Evolutionary conservation across 2,329 filamentous ascomycete genomes (phyloP).

Genomic region (Pyrenophora seminiperda): DNA sequence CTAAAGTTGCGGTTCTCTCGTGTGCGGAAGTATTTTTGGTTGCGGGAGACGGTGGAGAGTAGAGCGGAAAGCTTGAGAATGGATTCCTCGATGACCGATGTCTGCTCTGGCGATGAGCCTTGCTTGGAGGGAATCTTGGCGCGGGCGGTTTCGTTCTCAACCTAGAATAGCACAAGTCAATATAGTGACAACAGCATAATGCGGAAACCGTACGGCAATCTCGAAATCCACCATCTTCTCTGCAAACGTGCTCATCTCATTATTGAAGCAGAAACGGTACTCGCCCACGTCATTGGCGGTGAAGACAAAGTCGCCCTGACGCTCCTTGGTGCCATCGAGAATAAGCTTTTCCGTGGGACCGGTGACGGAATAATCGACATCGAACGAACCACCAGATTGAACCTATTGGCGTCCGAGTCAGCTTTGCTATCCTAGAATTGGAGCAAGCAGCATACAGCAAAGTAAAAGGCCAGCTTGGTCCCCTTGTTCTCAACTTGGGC

Average conservation of each 20-base stretch:
- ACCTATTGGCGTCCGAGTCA: slow-evolving; percentile 62
- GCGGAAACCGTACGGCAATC: slow-evolving; percentile 72
- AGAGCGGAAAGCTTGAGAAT: slow-evolving; percentile 94
- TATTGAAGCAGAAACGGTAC: slow-evolving; percentile 98
- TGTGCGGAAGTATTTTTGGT: slow-evolving; percentile 99
- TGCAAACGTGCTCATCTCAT: slow-evolving; percentile 96
- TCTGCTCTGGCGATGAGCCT: slow-evolving; percentile 87
- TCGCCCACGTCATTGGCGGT: slow-evolving; percentile 86
- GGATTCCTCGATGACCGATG: slow-evolving; percentile 85
- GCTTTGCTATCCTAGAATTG: neutral
- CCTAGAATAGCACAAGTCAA: slow-evolving; percentile 56
- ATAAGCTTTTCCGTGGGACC: slow-evolving; percentile 82
- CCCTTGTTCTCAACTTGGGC: slow-evolving; percentile 75
- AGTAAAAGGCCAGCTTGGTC: slow-evolving; percentile 97
- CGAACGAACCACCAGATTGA: slow-evolving; percentile 97
- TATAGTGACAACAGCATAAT: neutral
- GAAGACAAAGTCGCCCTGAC: slow-evolving; percentile 97
- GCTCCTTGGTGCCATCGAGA: slow-evolving; percentile 84
- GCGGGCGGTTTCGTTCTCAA: slow-evolving; percentile 85
- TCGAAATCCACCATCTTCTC: slow-evolving; percentile 99
- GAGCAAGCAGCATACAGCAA: slow-evolving; percentile 70
- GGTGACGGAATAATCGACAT: slow-evolving; percentile 89
- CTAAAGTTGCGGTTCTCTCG: slow-evolving; percentile 99
- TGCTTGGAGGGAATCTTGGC: slow-evolving; percentile 84
- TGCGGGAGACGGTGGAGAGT: slow-evolving; percentile 90